A percentile compares a stretch with the other conserved stretches of the same genome.
phyloP scores from a whole-genome alignment of 495 filamentous ascomycete species.

The Filosporella fistucella region DNA sequence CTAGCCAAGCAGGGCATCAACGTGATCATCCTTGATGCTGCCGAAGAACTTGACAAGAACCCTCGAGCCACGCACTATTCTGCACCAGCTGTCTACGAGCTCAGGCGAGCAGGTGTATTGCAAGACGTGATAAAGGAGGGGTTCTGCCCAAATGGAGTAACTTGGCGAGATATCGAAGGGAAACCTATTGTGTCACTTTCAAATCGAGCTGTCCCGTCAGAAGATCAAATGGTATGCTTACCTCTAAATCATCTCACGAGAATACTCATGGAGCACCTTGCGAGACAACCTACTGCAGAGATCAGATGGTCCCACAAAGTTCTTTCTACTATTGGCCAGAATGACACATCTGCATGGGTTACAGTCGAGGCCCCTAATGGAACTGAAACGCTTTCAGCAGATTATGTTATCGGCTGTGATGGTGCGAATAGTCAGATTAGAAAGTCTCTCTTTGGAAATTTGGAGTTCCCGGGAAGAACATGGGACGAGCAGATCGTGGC shows the following conservation, averaged over 20 bases:
- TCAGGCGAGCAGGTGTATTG: slow-evolving; percentile 50
- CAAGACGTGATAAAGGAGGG: slow-evolving; percentile 45
- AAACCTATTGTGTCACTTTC: slow-evolving; percentile 30
- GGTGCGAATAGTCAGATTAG: slow-evolving; percentile 39
- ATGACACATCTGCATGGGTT: slow-evolving; percentile 39
- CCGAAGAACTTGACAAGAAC: slow-evolving; percentile 42
- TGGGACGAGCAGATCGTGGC: slow-evolving; percentile 56
- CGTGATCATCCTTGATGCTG: slow-evolving; percentile 48
- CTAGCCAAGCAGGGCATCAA: slow-evolving; percentile 47
- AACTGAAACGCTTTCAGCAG: slow-evolving; percentile 32
- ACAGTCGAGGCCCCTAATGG: slow-evolving; percentile 46
- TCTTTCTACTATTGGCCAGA: slow-evolving; percentile 40
- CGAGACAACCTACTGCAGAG: slow-evolving; percentile 35
- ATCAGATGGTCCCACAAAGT: slow-evolving; percentile 45
- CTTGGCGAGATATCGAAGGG: slow-evolving; percentile 44
- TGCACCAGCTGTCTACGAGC: slow-evolving; percentile 44
- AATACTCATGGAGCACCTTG: slow-evolving; percentile 43
- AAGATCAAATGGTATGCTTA: slow-evolving; percentile 40
- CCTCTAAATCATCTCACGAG: slow-evolving; percentile 40
- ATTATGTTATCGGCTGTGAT: slow-evolving; percentile 56
- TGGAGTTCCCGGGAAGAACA: slow-evolving; percentile 55
- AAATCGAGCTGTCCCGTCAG: slow-evolving; percentile 28
- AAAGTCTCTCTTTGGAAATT: background rate
- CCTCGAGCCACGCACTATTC: slow-evolving; percentile 51
- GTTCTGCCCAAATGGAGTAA: slow-evolving; percentile 42